Percentiles rank a stretch among this genome's conserved stretches.
These are phyloP conservation scores for Daldinia sp. DNA, from an alignment of 2,329 filamentous ascomycete species.

Conservation along the genomic window DNA sequence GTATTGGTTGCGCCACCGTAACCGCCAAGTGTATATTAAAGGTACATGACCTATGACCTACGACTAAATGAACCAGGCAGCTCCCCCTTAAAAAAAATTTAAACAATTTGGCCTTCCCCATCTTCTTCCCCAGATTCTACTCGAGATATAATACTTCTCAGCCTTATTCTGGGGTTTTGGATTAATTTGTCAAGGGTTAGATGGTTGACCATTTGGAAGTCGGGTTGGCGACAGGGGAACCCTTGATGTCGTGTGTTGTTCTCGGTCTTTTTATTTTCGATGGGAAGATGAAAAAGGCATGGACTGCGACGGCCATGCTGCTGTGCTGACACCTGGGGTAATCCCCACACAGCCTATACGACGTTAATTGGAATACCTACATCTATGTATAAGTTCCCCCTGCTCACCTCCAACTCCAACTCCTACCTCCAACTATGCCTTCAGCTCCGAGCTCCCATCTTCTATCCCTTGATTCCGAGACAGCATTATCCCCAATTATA, in stretches of 20 bases:
- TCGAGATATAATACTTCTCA: neutral
- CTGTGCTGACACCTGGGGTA: conserved; percentile 1
- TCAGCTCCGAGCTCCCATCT: neutral
- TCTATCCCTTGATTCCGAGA: neutral
- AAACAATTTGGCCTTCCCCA: neutral
- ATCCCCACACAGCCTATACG: conserved; percentile 14
- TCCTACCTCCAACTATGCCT: conserved; percentile 5
- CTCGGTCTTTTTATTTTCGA: conserved; percentile 1
- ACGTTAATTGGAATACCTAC: conserved; percentile 6
- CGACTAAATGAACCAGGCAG: conserved; percentile 20
- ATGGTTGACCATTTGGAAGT: neutral
- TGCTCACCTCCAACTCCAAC: conserved; percentile 11
- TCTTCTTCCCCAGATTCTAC: too few species aligned
- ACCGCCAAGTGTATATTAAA: conserved; percentile 24
- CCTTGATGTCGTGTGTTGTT: neutral
- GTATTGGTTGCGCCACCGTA: conserved; percentile 7
- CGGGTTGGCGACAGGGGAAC: neutral
- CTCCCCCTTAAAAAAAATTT: too few species aligned
- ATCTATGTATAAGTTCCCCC: conserved; percentile 2
- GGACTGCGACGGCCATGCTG: neutral
- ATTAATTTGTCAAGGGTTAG: neutral
- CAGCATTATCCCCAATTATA: too few species aligned
- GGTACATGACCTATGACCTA: conserved; percentile 25
- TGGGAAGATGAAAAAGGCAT: neutral
- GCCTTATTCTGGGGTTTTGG: neutral